Evolutionary conservation across 352 stramenopile genomes (phyloP).

Genomic region (Thalassiosira livingstoniorum): DNA sequence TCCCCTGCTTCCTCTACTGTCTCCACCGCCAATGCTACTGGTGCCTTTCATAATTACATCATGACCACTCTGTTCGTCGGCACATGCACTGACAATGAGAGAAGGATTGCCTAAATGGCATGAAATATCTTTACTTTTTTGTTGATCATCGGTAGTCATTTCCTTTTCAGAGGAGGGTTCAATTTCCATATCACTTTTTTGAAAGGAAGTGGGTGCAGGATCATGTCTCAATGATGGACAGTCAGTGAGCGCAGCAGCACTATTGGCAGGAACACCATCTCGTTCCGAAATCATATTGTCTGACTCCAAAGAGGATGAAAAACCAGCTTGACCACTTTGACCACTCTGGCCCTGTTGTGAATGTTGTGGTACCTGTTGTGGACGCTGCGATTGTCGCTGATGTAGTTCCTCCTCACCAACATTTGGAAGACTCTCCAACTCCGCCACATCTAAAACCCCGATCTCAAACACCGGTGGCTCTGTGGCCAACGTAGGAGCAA

Average conservation of each 20-base stretch:
- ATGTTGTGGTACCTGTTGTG: no score
- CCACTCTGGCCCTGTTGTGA: no score
- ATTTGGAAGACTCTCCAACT: constrained; percentile 75
- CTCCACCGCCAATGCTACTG: no score
- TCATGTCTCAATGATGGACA: constrained; percentile 19
- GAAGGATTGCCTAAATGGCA: constrained; percentile 5
- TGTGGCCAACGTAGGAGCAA: constrained; percentile 78
- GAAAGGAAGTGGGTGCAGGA: neutral
- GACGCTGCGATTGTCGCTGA: no score
- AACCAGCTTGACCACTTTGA: no score
- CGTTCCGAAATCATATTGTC: constrained; percentile 3
- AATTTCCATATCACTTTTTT: constrained; percentile 25
- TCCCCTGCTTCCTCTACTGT: no score
- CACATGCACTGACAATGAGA: constrained; percentile 78
- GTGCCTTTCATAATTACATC: constrained; percentile 76
- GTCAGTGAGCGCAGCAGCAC: constrained; percentile 22
- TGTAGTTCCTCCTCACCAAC: constrained; percentile 41
- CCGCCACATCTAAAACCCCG: constrained; percentile 70
- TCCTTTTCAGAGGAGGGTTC: neutral
- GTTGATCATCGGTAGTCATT: neutral
- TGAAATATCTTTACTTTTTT: neutral
- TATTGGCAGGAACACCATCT: neutral
- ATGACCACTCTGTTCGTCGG: constrained; percentile 68
- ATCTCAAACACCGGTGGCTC: constrained; percentile 79
- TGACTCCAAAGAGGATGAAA: constrained; percentile 10